A percentile compares a stretch with the other conserved stretches of the same genome.
Conservation (phyloP, 176 grass and related monocot species). For the Typha latifolia region DNA sequence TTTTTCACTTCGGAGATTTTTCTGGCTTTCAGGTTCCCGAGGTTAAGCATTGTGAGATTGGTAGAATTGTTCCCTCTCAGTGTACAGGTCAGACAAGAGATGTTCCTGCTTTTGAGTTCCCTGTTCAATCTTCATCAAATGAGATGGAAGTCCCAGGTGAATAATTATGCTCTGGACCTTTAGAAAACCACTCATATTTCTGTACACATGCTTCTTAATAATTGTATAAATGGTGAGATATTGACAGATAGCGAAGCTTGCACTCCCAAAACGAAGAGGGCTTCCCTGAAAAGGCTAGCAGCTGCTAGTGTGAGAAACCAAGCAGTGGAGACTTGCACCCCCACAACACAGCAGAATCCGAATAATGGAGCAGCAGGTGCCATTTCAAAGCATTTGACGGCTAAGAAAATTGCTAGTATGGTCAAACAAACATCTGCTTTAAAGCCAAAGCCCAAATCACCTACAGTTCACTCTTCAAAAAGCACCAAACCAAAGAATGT, state of each 20-base stretch:
- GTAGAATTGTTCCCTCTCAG: not conserved
- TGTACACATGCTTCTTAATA: not conserved
- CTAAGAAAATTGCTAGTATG: slow-evolving; percentile 21
- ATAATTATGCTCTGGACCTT: slow-evolving; percentile 2
- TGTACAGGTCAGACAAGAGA: slow-evolving; percentile 16
- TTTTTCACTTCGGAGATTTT: not conserved
- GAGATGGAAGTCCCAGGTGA: slow-evolving; percentile 14
- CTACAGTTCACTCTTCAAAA: slow-evolving; percentile 20
- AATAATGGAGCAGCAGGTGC: slow-evolving; percentile 19
- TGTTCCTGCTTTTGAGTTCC: slow-evolving; percentile 37
- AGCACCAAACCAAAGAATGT: slow-evolving; percentile 31
- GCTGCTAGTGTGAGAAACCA: slow-evolving; percentile 9
- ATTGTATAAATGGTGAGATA: not conserved
- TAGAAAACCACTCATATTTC: not conserved
- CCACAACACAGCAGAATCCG: slow-evolving; percentile 17
- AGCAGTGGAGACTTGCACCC: slow-evolving; percentile 20
- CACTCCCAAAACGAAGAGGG: slow-evolving; percentile 33
- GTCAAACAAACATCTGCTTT: slow-evolving; percentile 10
- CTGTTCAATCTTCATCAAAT: slow-evolving; percentile 19
- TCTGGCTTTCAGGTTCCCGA: slow-evolving; percentile 12
- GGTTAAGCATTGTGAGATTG: not conserved
- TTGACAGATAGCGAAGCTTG: slow-evolving; percentile 31
- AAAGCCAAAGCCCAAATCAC: slow-evolving; percentile 19
- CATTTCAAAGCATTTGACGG: slow-evolving; percentile 16
- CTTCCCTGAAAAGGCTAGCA: not conserved